These are phyloP conservation scores for Yamadazyma oceani DNA, from an alignment of 1,139 yeast genomes.

Conservation along the genomic window DNA sequence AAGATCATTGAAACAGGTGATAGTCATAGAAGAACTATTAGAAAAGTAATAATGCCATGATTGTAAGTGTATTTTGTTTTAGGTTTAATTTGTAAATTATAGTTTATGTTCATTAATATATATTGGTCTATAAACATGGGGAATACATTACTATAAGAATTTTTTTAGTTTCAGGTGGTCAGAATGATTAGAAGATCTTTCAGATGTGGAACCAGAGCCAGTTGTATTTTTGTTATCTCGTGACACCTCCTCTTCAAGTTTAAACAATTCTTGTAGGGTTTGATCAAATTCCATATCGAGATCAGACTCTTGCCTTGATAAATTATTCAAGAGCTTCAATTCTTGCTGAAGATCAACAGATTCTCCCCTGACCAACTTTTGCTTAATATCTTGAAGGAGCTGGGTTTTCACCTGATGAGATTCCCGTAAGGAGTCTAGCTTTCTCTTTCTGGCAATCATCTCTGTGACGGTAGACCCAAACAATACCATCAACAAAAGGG, in stretches of 20 bases:
- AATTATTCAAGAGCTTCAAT: conserved; percentile 36
- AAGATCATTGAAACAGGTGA: conserved; percentile 71
- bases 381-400: conserved; percentile 32
- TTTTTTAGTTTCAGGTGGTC: too few relatives aligned
- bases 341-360: conserved; percentile 39
- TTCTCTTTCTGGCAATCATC: conserved; percentile 35
- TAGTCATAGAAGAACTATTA: conserved; percentile 66
- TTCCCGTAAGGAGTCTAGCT: conserved; percentile 29
- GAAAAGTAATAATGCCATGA: conserved; percentile 40
- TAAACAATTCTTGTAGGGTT: conserved; percentile 36
- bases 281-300: conserved; percentile 44
- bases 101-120: not conserved
- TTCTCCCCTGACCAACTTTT: conserved; percentile 30
- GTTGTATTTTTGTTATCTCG: not conserved
- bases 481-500: conserved; percentile 36
- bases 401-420: conserved; percentile 33
- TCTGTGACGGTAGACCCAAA: conserved; percentile 45
- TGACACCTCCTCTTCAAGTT: conserved; percentile 27
- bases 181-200: too few relatives aligned
- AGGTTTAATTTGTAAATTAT: not conserved
- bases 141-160: too few relatives aligned
- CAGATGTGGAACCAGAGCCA: too few relatives aligned
- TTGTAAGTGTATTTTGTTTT: too few relatives aligned
- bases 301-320: conserved; percentile 35
- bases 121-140: conserved; percentile 3